Evolutionary conservation across 2,329 filamentous ascomycete species (phyloP).

Genomic region (Chrysoporthe cubensis): DNA sequence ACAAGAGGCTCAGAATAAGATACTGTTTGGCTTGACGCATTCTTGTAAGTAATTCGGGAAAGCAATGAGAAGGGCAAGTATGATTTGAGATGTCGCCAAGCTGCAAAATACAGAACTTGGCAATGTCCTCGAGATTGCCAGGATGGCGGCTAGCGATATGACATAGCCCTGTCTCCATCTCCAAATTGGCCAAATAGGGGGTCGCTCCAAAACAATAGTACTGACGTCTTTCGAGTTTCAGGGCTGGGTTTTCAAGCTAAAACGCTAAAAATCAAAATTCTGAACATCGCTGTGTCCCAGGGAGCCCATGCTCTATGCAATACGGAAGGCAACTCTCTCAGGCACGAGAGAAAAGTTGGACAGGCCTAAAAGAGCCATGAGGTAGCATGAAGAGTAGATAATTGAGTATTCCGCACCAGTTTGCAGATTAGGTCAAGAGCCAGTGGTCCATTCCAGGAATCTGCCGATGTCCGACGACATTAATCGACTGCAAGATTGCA

Average conservation of each 20-base stretch:
- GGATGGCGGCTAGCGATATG: background rate
- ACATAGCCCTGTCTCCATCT: background rate
- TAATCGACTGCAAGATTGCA: conserved; percentile 1
- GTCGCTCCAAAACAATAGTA: background rate
- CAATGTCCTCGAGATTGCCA: background rate
- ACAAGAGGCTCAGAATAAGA: background rate
- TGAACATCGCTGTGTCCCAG: background rate
- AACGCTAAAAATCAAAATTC: background rate
- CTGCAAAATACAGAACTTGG: background rate
- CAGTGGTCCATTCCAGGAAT: conserved; percentile 5
- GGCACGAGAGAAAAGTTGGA: background rate
- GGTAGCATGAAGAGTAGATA: background rate
- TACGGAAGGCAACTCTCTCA: no score
- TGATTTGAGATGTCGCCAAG: background rate
- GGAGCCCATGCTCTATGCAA: no score
- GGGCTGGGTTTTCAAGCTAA: background rate
- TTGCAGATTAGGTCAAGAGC: background rate
- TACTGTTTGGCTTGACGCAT: background rate
- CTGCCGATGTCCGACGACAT: conserved; percentile 8
- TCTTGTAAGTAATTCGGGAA: background rate
- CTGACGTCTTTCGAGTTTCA: background rate
- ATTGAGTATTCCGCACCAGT: background rate
- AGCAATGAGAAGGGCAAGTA: background rate
- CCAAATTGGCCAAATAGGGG: background rate
- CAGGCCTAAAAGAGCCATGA: background rate